phyloP scores from a whole-genome alignment of 768 basidiomycete genomes.

The Leccinum arenicola region DNA sequence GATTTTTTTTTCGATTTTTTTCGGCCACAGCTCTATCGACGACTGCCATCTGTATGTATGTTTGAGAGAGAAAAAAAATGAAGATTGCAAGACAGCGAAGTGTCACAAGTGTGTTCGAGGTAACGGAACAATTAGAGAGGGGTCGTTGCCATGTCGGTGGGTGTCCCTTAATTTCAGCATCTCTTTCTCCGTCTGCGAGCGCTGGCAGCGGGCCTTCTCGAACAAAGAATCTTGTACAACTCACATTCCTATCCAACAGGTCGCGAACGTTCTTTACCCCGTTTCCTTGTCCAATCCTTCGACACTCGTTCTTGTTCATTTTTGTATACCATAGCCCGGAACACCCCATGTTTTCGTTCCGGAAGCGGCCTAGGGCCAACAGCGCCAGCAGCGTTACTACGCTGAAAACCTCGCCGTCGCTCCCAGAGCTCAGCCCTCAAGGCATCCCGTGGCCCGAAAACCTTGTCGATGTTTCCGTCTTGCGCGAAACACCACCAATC shows the following conservation, averaged over 20 bases:
- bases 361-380: slow-evolving; percentile 56
- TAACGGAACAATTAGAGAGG: background rate
- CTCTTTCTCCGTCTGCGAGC: slow-evolving; percentile 11
- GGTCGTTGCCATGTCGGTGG: slow-evolving; percentile 28
- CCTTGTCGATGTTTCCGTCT: slow-evolving; percentile 69
- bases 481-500: slow-evolving; percentile 42
- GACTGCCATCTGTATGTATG: slow-evolving; percentile 31
- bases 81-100: slow-evolving; percentile 13
- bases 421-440: slow-evolving; percentile 72
- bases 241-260: slow-evolving; percentile 11
- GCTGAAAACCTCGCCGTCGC: slow-evolving; percentile 74
- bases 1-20: slow-evolving; percentile 13
- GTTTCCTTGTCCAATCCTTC: slow-evolving; percentile 23
- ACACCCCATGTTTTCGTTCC: slow-evolving; percentile 66
- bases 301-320: slow-evolving; percentile 23
- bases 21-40: slow-evolving; percentile 25
- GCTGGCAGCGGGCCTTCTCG: slow-evolving; percentile 16
- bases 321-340: slow-evolving; percentile 18
- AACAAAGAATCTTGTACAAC: slow-evolving; percentile 18
- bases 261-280: slow-evolving; percentile 26
- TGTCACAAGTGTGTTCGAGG: background rate
- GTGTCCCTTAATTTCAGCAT: slow-evolving; percentile 22
- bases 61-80: slow-evolving; percentile 16
- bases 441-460: slow-evolving; percentile 85
- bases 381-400: slow-evolving; percentile 35